phyloP scores from a whole-genome alignment of 2,329 filamentous ascomycete genomes.

The Helotiales sp. region DNA sequence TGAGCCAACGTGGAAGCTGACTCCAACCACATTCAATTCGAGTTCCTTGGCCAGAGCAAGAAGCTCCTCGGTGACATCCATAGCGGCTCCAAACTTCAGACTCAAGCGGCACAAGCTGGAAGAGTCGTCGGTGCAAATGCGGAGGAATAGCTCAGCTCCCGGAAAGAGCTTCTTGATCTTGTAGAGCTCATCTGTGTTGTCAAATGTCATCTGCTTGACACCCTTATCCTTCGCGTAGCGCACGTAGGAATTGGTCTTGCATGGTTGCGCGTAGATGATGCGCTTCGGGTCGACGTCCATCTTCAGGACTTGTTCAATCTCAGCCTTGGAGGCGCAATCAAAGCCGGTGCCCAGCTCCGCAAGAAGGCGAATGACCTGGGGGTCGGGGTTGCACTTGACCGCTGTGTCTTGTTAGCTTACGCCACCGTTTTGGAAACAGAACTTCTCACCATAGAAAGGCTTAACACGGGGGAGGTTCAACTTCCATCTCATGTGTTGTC shows the following conservation, averaged over 20 bases:
- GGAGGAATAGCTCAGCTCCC: slow-evolving; percentile 85
- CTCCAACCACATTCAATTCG: slow-evolving; percentile 86
- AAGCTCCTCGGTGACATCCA: slow-evolving; percentile 77
- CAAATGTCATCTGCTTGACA: slow-evolving; percentile 98
- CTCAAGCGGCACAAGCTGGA: slow-evolving; percentile 92
- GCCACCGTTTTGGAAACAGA: slow-evolving; percentile 8
- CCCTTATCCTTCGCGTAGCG: slow-evolving; percentile 81
- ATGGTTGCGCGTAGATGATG: slow-evolving; percentile 98
- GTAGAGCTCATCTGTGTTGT: slow-evolving; percentile 96
- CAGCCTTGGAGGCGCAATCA: slow-evolving; percentile 95
- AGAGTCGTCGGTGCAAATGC: slow-evolving; percentile 95
- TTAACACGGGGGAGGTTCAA: slow-evolving; percentile 87
- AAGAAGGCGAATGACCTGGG: slow-evolving; percentile 83
- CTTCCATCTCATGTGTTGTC: slow-evolving; percentile 98
- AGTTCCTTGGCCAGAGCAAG: slow-evolving; percentile 79
- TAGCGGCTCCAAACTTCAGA: slow-evolving; percentile 92
- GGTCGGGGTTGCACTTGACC: slow-evolving; percentile 98
- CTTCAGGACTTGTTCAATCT: slow-evolving; percentile 88
- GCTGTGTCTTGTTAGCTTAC: slow-evolving; percentile 50
- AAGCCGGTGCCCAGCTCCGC: slow-evolving; percentile 89
- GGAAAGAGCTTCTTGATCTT: slow-evolving; percentile 95
- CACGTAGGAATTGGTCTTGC: slow-evolving; percentile 98
- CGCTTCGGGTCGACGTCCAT: slow-evolving; percentile 82
- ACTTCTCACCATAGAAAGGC: slow-evolving; percentile 82
- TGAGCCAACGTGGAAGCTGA: slow-evolving; percentile 97